Percentiles rank a stretch among this genome's conserved stretches.
These are phyloP conservation scores for Hirschioporus abietinus DNA, from an alignment of 768 basidiomycete genomes.

Conservation along the genomic window DNA sequence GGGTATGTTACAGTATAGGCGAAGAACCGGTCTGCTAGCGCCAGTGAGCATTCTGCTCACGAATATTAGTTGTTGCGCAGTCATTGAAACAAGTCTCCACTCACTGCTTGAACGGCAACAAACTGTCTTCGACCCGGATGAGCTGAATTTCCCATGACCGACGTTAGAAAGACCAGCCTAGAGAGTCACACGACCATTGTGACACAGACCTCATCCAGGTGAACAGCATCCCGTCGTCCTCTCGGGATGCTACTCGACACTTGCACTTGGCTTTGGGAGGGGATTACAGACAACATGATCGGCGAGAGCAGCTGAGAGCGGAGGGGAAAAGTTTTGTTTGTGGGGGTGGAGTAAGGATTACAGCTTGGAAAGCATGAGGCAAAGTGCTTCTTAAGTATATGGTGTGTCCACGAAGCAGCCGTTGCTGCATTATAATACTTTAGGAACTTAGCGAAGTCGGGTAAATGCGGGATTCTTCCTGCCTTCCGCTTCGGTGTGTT, in stretches of 20 bases:
- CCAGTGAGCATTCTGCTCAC: constrained; percentile 39
- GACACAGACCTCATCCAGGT: constrained; percentile 32
- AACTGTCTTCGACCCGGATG: constrained; percentile 48
- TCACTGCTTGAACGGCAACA: constrained; percentile 58
- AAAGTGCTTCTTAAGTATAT: background rate
- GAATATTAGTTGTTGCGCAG: constrained; percentile 9
- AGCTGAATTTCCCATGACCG: constrained; percentile 31
- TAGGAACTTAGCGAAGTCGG: background rate
- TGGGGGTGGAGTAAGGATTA: constrained; percentile 8
- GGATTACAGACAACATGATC: constrained; percentile 27
- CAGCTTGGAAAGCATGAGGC: background rate
- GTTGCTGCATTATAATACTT: background rate
- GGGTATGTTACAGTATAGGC: constrained; percentile 61
- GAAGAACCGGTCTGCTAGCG: constrained; percentile 41
- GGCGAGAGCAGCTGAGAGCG: constrained; percentile 11
- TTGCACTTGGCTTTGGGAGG: constrained; percentile 18
- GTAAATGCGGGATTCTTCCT: background rate
- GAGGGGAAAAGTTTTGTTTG: constrained; percentile 8
- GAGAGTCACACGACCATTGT: background rate
- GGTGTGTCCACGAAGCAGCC: background rate
- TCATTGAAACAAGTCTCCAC: constrained; percentile 15
- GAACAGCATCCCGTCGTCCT: constrained; percentile 23
- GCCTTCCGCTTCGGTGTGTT: background rate
- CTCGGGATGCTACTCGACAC: constrained; percentile 10
- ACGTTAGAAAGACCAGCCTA: constrained; percentile 10